Percentiles rank a stretch among this genome's conserved stretches.
Evolutionary conservation across 148 eudicot species (phyloP).

Genomic region (Arbutus unedo): DNA sequence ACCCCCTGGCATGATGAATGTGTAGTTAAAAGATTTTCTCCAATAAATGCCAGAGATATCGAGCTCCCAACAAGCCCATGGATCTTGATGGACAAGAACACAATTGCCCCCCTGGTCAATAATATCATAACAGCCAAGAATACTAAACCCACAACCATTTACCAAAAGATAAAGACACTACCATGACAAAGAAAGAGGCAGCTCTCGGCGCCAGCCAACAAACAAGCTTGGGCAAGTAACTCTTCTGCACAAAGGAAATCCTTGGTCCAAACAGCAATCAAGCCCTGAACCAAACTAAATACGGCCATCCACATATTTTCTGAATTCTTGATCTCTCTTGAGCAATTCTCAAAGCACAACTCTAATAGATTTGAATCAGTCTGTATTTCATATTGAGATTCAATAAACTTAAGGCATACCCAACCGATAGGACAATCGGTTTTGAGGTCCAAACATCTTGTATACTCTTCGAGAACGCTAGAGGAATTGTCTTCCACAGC

Average conservation of each 20-base stretch:
- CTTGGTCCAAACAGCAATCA: constrained; percentile 44
- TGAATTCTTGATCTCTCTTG: constrained; percentile 46
- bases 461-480: constrained; percentile 45
- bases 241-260: constrained; percentile 67
- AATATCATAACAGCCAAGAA: not conserved
- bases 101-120: not conserved
- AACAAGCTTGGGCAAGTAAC: constrained; percentile 70
- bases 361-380: constrained; percentile 35
- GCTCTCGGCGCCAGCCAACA: constrained; percentile 56
- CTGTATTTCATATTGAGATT: constrained; percentile 51
- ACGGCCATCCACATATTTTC: constrained; percentile 66
- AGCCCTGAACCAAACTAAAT: constrained; percentile 62
- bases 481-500: constrained; percentile 48
- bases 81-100: not conserved
- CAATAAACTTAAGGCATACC: constrained; percentile 67
- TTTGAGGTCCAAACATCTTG: constrained; percentile 67
- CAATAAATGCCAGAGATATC: not conserved
- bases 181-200: constrained; percentile 78
- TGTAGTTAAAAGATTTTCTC: not conserved
- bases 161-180: constrained; percentile 22
- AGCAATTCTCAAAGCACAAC: constrained; percentile 51
- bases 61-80: not conserved
- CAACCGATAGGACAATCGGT: constrained; percentile 76
- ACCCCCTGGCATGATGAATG: constrained; percentile 9
- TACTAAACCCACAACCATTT: not conserved